These are phyloP conservation scores for Silene vulgaris DNA, from an alignment of 179 eudicot species.

Conservation along the genomic window DNA sequence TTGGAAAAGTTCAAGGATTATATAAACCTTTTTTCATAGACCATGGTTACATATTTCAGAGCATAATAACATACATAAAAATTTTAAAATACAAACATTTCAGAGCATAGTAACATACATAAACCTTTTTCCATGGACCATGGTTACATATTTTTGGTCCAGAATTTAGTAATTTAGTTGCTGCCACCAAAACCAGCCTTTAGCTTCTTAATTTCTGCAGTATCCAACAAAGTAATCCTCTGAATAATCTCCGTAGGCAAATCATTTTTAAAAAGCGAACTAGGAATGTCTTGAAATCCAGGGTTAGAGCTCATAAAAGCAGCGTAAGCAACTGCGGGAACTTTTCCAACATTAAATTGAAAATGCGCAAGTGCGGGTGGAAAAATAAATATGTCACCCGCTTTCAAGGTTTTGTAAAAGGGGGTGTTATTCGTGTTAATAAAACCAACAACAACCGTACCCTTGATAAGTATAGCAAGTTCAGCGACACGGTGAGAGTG, in stretches of 20 bases:
- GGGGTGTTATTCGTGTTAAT: not conserved
- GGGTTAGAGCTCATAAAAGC: conserved; percentile 1
- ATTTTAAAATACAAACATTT: too few relatives aligned
- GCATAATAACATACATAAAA: too few relatives aligned
- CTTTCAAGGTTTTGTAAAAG: not conserved
- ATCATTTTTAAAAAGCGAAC: not conserved
- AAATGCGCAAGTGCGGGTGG: conserved; percentile 9
- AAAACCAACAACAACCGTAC: conserved; percentile 1
- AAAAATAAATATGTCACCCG: not conserved
- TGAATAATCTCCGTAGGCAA: not conserved
- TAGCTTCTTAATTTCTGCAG: not conserved
- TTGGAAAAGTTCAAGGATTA: too few relatives aligned
- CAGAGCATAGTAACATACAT: too few relatives aligned
- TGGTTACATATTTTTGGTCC: too few relatives aligned
- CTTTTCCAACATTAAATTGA: conserved; percentile 7
- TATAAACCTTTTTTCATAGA: too few relatives aligned
- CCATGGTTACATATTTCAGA: too few relatives aligned
- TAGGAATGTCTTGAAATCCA: not conserved
- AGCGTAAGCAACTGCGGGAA: not conserved
- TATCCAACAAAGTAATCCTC: not conserved
- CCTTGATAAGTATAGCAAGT: not conserved
- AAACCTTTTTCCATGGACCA: too few relatives aligned
- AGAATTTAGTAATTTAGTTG: too few relatives aligned
- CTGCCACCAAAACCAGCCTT: not conserved
- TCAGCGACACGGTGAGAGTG: not conserved